Evolutionary conservation across 805 yeast species (phyloP).

Genomic region (Zygoascus biomembranicola): DNA sequence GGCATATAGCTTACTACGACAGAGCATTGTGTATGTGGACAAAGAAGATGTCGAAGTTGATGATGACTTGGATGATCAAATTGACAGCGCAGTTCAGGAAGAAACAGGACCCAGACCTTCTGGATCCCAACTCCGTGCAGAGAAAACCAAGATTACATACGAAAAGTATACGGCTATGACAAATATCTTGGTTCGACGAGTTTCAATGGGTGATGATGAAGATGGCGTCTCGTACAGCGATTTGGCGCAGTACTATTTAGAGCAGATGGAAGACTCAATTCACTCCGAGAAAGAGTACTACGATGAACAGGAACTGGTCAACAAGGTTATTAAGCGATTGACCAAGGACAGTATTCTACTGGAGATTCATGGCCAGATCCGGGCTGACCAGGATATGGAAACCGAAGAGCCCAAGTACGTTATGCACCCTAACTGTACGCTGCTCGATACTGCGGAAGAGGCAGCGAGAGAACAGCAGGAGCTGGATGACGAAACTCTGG

Average conservation of each 20-base stretch:
- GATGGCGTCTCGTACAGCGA: constrained; percentile 62
- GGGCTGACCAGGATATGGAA: constrained; percentile 27
- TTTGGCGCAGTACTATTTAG: constrained; percentile 73
- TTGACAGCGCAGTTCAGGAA: constrained; percentile 15
- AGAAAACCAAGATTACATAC: constrained; percentile 57
- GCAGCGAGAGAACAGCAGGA: constrained; percentile 1
- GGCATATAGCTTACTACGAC: constrained; percentile 82
- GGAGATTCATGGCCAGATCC: constrained; percentile 45
- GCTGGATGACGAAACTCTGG: background rate
- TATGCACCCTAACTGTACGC: constrained; percentile 28
- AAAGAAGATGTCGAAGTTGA: constrained; percentile 85
- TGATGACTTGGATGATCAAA: constrained; percentile 41
- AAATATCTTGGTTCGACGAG: constrained; percentile 63
- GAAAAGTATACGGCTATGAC: constrained; percentile 82
- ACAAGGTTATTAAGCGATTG: constrained; percentile 73
- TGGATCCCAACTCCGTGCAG: background rate
- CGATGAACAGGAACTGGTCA: constrained; percentile 60
- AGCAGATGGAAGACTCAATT: constrained; percentile 62
- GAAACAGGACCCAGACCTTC: constrained; percentile 4
- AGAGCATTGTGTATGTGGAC: constrained; percentile 88
- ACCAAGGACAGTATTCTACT: constrained; percentile 79
- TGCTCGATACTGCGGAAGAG: constrained; percentile 3
- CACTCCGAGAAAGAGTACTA: constrained; percentile 62
- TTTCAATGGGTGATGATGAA: constrained; percentile 41
- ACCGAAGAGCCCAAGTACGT: constrained; percentile 21